Conservation (phyloP, 768 basidiomycete genomes). For the Cyathus striatus region DNA sequence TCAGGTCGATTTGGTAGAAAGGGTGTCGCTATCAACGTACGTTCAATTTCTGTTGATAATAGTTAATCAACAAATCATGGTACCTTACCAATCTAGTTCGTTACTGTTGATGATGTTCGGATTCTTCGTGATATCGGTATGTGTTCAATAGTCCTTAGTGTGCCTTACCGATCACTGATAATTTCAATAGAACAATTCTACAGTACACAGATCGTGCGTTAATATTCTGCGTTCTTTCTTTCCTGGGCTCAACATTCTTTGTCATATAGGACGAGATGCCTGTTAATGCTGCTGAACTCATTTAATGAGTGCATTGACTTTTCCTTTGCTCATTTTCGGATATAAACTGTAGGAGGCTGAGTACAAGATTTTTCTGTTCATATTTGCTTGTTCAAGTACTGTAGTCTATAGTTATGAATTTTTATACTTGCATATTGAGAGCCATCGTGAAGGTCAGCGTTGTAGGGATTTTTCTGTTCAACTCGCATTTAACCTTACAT, state of each 20-base stretch:
- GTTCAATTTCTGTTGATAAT: slow-evolving; percentile 22
- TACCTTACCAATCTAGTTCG: slow-evolving; percentile 53
- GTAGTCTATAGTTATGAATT: slow-evolving; percentile 11
- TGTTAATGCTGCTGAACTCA: slow-evolving; percentile 95
- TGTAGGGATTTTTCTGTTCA: too few relatives aligned
- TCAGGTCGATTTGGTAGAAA: slow-evolving; percentile 98
- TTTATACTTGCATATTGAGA: not conserved
- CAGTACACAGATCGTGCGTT: slow-evolving; percentile 82
- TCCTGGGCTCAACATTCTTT: slow-evolving; percentile 8
- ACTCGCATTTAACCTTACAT: too few relatives aligned
- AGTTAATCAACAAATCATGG: slow-evolving; percentile 12
- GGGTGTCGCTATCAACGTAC: slow-evolving; percentile 98
- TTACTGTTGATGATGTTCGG: slow-evolving; percentile 92
- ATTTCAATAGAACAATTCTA: slow-evolving; percentile 82
- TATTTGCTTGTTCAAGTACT: slow-evolving; percentile 7
- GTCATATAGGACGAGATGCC: slow-evolving; percentile 90
- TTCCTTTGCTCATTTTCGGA: slow-evolving; percentile 4
- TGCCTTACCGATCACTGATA: slow-evolving; percentile 1
- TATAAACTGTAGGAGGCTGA: slow-evolving; percentile 4
- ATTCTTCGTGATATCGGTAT: slow-evolving; percentile 95
- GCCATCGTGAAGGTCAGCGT: too few relatives aligned
- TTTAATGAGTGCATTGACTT: slow-evolving; percentile 57
- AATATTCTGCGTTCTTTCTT: slow-evolving; percentile 7
- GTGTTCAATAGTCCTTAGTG: slow-evolving; percentile 20
- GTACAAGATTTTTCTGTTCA: not conserved